These are phyloP conservation scores for Penicillium lagena DNA, from an alignment of 495 filamentous ascomycete genomes.

Conservation along the genomic window DNA sequence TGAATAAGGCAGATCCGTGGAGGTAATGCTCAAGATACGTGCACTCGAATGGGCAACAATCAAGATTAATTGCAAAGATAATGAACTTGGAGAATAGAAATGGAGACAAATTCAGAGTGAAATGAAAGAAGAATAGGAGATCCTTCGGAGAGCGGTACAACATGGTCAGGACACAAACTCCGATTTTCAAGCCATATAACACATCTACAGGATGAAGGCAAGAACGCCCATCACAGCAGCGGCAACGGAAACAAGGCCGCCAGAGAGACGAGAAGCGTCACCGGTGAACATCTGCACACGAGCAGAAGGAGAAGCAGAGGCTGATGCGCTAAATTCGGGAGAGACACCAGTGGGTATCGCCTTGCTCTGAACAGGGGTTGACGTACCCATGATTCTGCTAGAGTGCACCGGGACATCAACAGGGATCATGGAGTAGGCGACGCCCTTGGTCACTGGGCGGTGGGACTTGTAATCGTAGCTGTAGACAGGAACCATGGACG, in stretches of 20 bases:
- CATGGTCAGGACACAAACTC: too few species aligned
- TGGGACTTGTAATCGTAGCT: conserved; percentile 2
- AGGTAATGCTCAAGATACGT: conserved; percentile 4
- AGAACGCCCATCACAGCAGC: conserved; percentile 25
- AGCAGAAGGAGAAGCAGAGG: conserved; percentile 4
- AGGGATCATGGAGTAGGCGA: conserved; percentile 21
- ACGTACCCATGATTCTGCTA: conserved; percentile 6
- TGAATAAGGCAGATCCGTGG: conserved; percentile 1
- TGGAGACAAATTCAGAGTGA: conserved; percentile 1
- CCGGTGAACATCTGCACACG: conserved; percentile 21
- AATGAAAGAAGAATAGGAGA: not conserved
- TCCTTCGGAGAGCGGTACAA: too few species aligned
- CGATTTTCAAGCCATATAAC: not conserved
- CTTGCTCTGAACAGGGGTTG: not conserved
- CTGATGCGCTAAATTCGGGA: conserved; percentile 5
- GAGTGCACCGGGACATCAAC: conserved; percentile 24
- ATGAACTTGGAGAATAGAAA: conserved; percentile 4
- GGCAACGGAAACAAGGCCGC: conserved; percentile 20
- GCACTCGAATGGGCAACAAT: not conserved
- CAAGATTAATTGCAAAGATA: conserved; percentile 8
- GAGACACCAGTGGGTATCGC: conserved; percentile 9
- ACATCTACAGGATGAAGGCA: conserved; percentile 24
- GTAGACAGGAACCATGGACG: not conserved
- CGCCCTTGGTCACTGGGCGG: conserved; percentile 4
- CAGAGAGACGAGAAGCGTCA: conserved; percentile 17